Evolutionary conservation across 164 flowering plant genomes (phyloP).

Genomic region (Umbilicus rupestris): DNA sequence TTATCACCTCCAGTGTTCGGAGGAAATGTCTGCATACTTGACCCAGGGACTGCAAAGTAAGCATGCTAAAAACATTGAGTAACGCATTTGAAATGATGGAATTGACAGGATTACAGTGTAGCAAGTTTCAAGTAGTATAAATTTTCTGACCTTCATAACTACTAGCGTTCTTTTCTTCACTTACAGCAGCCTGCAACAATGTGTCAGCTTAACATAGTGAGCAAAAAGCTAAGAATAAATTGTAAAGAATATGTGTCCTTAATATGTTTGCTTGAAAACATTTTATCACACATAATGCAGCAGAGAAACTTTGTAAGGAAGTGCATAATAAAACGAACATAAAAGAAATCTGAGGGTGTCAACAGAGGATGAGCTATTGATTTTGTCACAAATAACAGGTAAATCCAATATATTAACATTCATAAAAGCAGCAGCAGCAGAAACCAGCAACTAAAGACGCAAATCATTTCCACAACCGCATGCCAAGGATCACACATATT

Average conservation of each 20-base stretch:
- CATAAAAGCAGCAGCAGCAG: not conserved
- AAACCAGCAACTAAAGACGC: not conserved
- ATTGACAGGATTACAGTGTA: not conserved
- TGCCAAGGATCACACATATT: too few relatives aligned
- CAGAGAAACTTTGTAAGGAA: not conserved
- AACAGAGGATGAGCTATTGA: too few relatives aligned
- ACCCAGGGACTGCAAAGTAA: constrained; percentile 51
- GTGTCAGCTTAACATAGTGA: constrained; percentile 5
- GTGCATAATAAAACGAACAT: not conserved
- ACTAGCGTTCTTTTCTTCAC: constrained; percentile 37
- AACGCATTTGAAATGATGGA: not conserved
- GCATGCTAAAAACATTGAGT: not conserved
- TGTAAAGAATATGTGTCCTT: not conserved
- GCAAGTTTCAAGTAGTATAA: not conserved
- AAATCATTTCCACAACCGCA: too few relatives aligned
- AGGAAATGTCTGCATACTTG: constrained; percentile 71
- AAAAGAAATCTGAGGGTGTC: too few relatives aligned
- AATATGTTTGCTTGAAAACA: not conserved
- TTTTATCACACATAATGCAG: not conserved
- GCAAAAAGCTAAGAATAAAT: constrained; percentile 3
- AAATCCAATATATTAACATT: not conserved
- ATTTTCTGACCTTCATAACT: constrained; percentile 42
- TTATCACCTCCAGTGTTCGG: constrained; percentile 46
- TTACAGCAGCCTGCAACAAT: constrained; percentile 57
- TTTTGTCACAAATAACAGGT: not conserved